Evolutionary conservation across 345 rosid genomes (phyloP), one percentile per base, ranked within the genome.

Genomic region (Hypericum perforatum): DNA sequence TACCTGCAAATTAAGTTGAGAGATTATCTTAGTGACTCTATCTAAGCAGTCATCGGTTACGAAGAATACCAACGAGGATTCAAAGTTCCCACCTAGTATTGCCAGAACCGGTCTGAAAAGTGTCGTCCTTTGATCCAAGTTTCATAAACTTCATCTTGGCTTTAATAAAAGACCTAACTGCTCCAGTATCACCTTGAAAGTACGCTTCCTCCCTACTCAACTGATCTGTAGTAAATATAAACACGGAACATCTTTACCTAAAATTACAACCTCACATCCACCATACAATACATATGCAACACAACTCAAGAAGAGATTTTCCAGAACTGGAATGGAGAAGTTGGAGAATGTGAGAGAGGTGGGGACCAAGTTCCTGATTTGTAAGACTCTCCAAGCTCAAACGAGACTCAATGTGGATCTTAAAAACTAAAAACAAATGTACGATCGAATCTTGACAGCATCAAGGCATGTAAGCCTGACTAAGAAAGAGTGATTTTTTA

Each of bases 131-230:
- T 0, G 97, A 89, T 60, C 97, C 95, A 52, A 89, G 81, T 64
- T 89, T 89, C 97, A 89, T 89, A 46, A 89, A 89, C 95, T 85
- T 89, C 97, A 89, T 89, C 61, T 74, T 78, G 57, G 39, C 56
- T 60, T 60, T 45, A 58, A 15, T 38, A 47, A 63, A 70, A 53
- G 62, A 60, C 58, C 49, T 47, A 51, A 59, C 41, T 56, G 49
- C 43, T 57, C 9, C 54, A 43, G 54, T 13, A 50, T 49, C 22
- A 22, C 54, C 63, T 43, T 48, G 49, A 65, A 59, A 43, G 54
- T 39, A 32, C 42, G 37, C 65, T 59, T 41, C 62, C 43, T 15
- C 57, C 14, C 61, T 11, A 56, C 69, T 69, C 59, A 47, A 58
- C 41, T 14, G 48, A 62, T 57, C 46, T 46, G 61, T 63, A 43